Conservation (phyloP, 495 filamentous ascomycete genomes). For the Lophium mytilinum region DNA sequence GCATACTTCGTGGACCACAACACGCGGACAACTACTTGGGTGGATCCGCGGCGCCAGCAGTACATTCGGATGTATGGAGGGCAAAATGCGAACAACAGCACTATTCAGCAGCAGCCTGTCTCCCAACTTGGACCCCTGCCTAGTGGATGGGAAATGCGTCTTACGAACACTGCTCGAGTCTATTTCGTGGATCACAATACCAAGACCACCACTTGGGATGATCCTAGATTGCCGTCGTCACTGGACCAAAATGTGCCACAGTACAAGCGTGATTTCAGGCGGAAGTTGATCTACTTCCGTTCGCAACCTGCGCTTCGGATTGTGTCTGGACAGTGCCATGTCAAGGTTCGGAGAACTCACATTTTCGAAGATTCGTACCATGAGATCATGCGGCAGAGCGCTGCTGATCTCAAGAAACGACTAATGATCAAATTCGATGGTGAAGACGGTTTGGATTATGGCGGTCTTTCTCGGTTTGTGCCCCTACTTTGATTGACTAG, state of each 20-base stretch:
- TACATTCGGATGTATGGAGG: slow-evolving; percentile 97
- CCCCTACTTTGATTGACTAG: background rate
- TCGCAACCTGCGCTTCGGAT: slow-evolving; percentile 95
- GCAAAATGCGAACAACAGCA: slow-evolving; percentile 66
- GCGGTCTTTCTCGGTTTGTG: slow-evolving; percentile 76
- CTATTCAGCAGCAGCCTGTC: slow-evolving; percentile 94
- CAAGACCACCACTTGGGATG: slow-evolving; percentile 99
- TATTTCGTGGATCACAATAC: slow-evolving; percentile 99
- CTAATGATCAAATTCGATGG: slow-evolving; percentile 99
- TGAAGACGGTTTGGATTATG: slow-evolving; percentile 96
- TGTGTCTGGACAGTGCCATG: slow-evolving; percentile 91
- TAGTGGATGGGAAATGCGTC: slow-evolving; percentile 98
- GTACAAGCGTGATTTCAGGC: slow-evolving; percentile 97
- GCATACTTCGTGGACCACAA: slow-evolving; percentile 99
- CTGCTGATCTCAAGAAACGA: slow-evolving; percentile 94
- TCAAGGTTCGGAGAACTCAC: slow-evolving; percentile 91
- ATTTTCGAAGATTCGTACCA: slow-evolving; percentile 99
- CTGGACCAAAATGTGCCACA: slow-evolving; percentile 97
- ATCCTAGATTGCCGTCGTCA: slow-evolving; percentile 88
- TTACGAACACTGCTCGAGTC: slow-evolving; percentile 94
- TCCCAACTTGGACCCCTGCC: slow-evolving; percentile 95
- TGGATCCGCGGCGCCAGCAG: slow-evolving; percentile 95
- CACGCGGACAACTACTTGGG: slow-evolving; percentile 96
- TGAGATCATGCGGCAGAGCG: slow-evolving; percentile 93
- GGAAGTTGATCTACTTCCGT: slow-evolving; percentile 98